Percentiles rank a stretch among this genome's conserved stretches.
These are phyloP conservation scores for Lithocarpus polystachyus DNA, from an alignment of 306 rosid species.

Conservation along the genomic window DNA sequence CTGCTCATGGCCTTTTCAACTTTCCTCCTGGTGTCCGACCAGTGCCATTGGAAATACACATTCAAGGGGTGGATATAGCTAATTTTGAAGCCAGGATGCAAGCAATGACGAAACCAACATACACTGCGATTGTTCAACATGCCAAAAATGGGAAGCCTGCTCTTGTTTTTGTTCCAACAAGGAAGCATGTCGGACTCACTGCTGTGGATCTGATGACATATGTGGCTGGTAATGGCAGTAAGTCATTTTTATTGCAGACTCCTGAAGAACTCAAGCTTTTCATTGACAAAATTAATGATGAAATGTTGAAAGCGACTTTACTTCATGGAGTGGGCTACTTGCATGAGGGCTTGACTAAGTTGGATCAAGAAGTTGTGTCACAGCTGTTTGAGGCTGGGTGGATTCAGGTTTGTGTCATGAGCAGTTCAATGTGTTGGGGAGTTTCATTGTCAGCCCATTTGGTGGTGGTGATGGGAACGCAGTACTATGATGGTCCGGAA, in stretches of 20 bases:
- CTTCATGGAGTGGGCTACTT: conserved; percentile 88
- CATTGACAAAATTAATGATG: conserved; percentile 60
- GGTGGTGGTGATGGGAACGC: conserved; percentile 98
- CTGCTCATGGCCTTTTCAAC: conserved; percentile 90
- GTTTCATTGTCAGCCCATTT: conserved; percentile 82
- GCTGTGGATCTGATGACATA: conserved; percentile 79
- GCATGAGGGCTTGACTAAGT: conserved; percentile 79
- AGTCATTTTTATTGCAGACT: conserved; percentile 59
- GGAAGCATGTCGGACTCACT: conserved; percentile 77
- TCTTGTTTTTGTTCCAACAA: conserved; percentile 81
- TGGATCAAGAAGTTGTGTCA: conserved; percentile 72
- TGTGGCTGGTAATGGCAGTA: conserved; percentile 56
- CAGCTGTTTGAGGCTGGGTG: conserved; percentile 76
- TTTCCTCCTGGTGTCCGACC: conserved; percentile 94
- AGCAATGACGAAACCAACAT: conserved; percentile 90
- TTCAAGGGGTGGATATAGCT: conserved; percentile 80
- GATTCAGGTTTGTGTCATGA: conserved; percentile 90
- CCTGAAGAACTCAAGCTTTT: conserved; percentile 65
- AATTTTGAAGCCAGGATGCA: conserved; percentile 97
- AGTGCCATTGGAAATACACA: conserved; percentile 89
- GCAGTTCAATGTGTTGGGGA: conserved; percentile 94
- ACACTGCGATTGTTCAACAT: conserved; percentile 81
- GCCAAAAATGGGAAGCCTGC: conserved; percentile 88
- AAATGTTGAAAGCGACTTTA: conserved; percentile 66
- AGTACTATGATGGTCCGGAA: conserved; percentile 85